Evolutionary conservation across 2,329 filamentous ascomycete species (phyloP).

Genomic region (Chalaropsis ovoidea): DNA sequence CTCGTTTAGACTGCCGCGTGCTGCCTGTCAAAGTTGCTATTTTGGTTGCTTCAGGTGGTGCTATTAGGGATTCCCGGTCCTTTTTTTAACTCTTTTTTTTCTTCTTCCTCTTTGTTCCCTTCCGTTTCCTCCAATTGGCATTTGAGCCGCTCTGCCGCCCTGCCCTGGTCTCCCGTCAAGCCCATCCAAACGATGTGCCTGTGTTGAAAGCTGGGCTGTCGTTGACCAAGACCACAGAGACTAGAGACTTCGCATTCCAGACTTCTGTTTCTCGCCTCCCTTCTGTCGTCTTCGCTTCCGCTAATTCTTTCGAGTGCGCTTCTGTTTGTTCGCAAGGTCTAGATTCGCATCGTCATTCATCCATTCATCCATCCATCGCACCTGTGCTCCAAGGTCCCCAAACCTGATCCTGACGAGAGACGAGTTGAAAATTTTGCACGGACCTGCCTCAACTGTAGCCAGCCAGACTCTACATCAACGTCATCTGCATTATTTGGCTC

Average conservation of each 20-base stretch:
- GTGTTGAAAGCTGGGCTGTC: conserved; percentile 6
- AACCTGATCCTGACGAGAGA: neutral
- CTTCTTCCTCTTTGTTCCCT: neutral
- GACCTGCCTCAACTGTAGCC: conserved; percentile 1
- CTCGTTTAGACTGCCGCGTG: too few species aligned
- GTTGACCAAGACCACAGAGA: conserved; percentile 1
- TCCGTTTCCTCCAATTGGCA: neutral
- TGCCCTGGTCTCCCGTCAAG: conserved; percentile 4
- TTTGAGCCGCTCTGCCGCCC: neutral
- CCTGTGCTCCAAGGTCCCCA: neutral
- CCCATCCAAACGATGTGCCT: neutral
- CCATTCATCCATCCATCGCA: neutral
- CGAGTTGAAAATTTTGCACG: conserved; percentile 5
- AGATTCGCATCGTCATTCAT: neutral
- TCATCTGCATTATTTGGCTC: neutral
- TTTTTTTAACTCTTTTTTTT: conserved; percentile 6
- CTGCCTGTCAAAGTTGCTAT: conserved; percentile 5
- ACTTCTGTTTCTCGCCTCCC: neutral
- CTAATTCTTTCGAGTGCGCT: neutral
- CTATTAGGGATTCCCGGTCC: conserved; percentile 9
- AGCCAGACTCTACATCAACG: neutral
- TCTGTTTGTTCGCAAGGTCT: neutral
- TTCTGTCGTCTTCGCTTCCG: conserved; percentile 1
- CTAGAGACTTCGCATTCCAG: neutral
- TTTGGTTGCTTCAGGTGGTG: conserved; percentile 9